Evolutionary conservation across 495 filamentous ascomycete genomes (phyloP).

Genomic region (Neurospora sp.): DNA sequence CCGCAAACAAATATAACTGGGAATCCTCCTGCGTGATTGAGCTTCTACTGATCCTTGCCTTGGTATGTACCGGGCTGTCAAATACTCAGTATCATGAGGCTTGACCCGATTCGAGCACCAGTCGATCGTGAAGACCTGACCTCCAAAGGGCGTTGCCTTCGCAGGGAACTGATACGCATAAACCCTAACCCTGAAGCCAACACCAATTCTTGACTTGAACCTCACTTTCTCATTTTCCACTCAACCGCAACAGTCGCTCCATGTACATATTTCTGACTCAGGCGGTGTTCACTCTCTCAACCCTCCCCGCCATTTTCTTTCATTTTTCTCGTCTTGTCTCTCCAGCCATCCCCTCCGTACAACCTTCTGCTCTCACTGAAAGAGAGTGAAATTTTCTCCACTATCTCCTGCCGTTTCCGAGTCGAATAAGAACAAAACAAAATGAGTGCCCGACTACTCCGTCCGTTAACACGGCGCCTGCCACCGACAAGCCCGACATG

Average conservation of each 20-base stretch:
- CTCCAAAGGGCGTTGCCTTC: background rate
- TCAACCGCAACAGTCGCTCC: background rate
- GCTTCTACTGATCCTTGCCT: background rate
- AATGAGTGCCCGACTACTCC: background rate
- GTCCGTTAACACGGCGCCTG: background rate
- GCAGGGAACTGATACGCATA: background rate
- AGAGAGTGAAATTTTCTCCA: background rate
- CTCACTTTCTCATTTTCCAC: background rate
- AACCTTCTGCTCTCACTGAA: background rate
- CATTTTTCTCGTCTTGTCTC: background rate
- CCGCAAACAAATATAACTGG: background rate
- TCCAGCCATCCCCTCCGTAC: background rate
- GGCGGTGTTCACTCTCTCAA: background rate
- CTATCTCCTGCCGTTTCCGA: background rate
- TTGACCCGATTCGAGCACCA: background rate
- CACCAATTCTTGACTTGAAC: background rate
- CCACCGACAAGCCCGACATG: background rate
- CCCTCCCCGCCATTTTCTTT: background rate
- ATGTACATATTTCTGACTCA: background rate
- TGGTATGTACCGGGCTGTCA: background rate
- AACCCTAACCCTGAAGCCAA: background rate
- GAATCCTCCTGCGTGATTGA: background rate
- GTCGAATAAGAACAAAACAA: background rate
- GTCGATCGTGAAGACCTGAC: background rate
- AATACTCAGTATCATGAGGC: background rate